A percentile compares a stretch with the other conserved stretches of the same genome.
Evolutionary conservation across 2,329 filamentous ascomycete species (phyloP).

Genomic region (Aureobasidium leucospermi): DNA sequence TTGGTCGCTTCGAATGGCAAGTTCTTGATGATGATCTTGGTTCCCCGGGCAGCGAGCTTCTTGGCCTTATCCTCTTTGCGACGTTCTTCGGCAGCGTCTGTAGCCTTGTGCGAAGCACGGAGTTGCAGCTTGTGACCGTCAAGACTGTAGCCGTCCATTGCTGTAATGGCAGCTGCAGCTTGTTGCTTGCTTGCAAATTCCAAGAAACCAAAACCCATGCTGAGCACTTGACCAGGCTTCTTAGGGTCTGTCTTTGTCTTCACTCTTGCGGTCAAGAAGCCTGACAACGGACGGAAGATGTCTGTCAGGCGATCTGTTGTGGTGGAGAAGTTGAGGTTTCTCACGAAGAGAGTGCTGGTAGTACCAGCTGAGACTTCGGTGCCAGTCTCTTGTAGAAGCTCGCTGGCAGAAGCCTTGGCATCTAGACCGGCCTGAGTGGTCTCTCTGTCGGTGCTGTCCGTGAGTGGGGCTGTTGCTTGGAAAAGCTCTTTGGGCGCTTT

Average conservation of each 20-base stretch:
- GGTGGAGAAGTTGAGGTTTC: slow-evolving; percentile 89
- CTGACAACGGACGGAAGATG: slow-evolving; percentile 72
- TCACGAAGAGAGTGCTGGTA: slow-evolving; percentile 68
- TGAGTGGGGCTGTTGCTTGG: slow-evolving; percentile 23
- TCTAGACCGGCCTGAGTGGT: slow-evolving; percentile 24
- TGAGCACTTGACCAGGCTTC: slow-evolving; percentile 76
- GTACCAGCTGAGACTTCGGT: slow-evolving; percentile 52
- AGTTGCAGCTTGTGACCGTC: slow-evolving; percentile 81
- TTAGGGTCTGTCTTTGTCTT: slow-evolving; percentile 95
- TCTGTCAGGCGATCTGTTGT: slow-evolving; percentile 69
- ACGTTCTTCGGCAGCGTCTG: slow-evolving; percentile 81
- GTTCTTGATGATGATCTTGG: slow-evolving; percentile 97
- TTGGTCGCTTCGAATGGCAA: slow-evolving; percentile 91
- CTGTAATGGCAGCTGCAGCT: slow-evolving; percentile 69
- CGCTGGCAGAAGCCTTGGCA: slow-evolving; percentile 59
- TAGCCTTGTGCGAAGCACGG: slow-evolving; percentile 77
- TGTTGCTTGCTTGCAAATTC: slow-evolving; percentile 75
- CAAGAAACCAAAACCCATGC: slow-evolving; percentile 95
- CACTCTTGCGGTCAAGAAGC: slow-evolving; percentile 81
- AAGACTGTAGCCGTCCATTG: slow-evolving; percentile 86
- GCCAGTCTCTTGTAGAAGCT: slow-evolving; percentile 50
- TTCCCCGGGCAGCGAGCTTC: slow-evolving; percentile 67
- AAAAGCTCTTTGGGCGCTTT: slow-evolving; percentile 86
- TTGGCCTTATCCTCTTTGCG: slow-evolving; percentile 75
- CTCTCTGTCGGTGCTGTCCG: slow-evolving; percentile 22